Conservation (phyloP, 2,329 filamentous ascomycete genomes). For the Aspergillus amoenus region DNA sequence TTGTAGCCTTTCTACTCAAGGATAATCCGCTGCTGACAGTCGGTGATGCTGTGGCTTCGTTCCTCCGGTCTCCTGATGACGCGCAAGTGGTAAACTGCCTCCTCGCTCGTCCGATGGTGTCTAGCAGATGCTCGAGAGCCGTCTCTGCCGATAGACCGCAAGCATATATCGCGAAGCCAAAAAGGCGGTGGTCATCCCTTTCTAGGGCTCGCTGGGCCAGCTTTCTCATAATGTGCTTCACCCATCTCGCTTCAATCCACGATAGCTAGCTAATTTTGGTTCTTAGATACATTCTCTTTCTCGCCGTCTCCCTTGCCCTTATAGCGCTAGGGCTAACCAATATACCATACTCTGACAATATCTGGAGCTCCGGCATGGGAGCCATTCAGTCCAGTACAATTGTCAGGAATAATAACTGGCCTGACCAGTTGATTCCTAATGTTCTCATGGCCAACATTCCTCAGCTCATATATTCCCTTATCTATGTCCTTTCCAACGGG, state of each 20-base stretch:
- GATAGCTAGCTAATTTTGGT: too few relatives aligned
- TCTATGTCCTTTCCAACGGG: too few relatives aligned
- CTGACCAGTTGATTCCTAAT: too few relatives aligned
- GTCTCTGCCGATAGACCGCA: not conserved
- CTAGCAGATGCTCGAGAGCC: too few relatives aligned
- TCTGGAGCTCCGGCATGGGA: slow-evolving; percentile 5
- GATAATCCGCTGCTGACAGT: too few relatives aligned
- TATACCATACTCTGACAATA: not conserved
- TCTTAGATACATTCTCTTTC: not conserved
- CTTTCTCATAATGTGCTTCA: not conserved
- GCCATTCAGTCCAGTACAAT: too few relatives aligned
- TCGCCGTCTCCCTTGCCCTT: not conserved
- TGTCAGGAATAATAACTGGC: fast-evolving
- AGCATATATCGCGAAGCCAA: not conserved
- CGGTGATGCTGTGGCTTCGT: too few relatives aligned
- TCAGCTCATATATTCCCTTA: too few relatives aligned
- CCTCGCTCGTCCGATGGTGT: too few relatives aligned
- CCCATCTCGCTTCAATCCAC: not conserved
- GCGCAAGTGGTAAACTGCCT: too few relatives aligned
- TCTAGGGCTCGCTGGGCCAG: not conserved
- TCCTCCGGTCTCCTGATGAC: too few relatives aligned
- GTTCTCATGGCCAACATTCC: too few relatives aligned
- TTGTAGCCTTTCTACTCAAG: not conserved
- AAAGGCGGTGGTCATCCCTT: not conserved
- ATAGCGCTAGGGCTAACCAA: not conserved